Evolutionary conservation across 202 grass and related monocot species (phyloP), one percentile per base, ranked within the genome.

Genomic region (Dendrocalamus latiflorus): DNA sequence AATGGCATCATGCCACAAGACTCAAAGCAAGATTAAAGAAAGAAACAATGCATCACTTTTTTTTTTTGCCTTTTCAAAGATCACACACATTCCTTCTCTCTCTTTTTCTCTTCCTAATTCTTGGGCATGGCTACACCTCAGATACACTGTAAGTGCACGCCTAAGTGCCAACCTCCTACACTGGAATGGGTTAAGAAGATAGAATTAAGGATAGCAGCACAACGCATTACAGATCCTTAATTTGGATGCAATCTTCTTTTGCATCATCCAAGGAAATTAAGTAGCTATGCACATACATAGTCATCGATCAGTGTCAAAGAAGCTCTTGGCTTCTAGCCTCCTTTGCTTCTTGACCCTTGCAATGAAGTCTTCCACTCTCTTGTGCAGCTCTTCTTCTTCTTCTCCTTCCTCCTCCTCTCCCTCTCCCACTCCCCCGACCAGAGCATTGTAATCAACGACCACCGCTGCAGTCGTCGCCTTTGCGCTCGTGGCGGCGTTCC

Each of bases 311-410:
- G 61, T 62, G 79, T 75, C 85, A 72, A 81, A 86, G 79, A 72
- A 88, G 76, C 79, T 89, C 72, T 88, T 96, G 44, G 75, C 87
- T 75, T 99, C 96, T 49, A 81, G 51, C 81, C 83, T 93, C 84
- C 96, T 92, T 58, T 99, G 88, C 79, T 68, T 89, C 83, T 92
- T 99, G 41, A 99, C 91, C 87, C 83, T 96, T 72, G 96, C 93
- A 72, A 99, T 96, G 82, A 93, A 99, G 74, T 99, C 89, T 16
- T 93, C 93, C 65, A 95, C 93, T 89, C 91, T 95, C 88, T 86
- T 85, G 80, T 96, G 77, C 82, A 95, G 89, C 55, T 96, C 91
- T 28, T 88, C 86, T 26, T 78, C 80, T 63, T 65, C 81, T 51
- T 41, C 88, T 88, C 90, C 33, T 68, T 3, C 30, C 2, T 30